These are phyloP conservation scores for Sicyos edulis DNA, from an alignment of 306 rosid genomes.

Conservation along the genomic window DNA sequence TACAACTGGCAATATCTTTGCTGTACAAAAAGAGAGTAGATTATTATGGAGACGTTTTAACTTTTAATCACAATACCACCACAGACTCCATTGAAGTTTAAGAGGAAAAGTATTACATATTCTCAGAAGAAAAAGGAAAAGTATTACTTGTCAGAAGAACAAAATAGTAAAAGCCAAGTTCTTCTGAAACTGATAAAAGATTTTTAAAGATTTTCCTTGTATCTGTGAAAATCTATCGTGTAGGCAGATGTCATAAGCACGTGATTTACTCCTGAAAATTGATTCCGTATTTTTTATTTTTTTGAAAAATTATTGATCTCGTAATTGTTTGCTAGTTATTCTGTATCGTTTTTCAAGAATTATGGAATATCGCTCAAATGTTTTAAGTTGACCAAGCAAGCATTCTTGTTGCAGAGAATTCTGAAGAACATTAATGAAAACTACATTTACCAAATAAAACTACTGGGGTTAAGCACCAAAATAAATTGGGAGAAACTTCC, in stretches of 20 bases:
- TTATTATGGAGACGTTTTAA: neutral
- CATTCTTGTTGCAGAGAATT: neutral
- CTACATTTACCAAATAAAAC: neutral
- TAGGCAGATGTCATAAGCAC: neutral
- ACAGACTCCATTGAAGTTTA: neutral
- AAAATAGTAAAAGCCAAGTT: neutral
- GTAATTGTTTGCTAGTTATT: neutral
- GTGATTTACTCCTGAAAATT: slow-evolving; percentile 3
- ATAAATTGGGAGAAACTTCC: neutral
- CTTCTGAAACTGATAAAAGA: neutral
- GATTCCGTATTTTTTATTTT: neutral
- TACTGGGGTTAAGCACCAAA: neutral
- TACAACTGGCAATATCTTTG: slow-evolving; percentile 88
- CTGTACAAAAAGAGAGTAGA: slow-evolving; percentile 30
- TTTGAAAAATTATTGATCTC: too few relatives aligned
- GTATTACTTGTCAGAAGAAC: slow-evolving; percentile 7
- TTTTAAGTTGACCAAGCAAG: neutral
- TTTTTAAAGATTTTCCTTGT: neutral
- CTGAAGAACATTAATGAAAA: neutral
- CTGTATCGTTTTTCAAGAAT: neutral
- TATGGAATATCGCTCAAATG: neutral
- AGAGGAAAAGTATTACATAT: neutral
- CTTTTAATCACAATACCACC: slow-evolving; percentile 6
- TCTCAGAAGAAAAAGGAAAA: neutral
- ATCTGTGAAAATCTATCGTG: neutral